Percentiles rank a stretch among this genome's conserved stretches.
Evolutionary conservation across 2,329 filamentous ascomycete genomes (phyloP).

Genomic region (Calonectria leucothoes): DNA sequence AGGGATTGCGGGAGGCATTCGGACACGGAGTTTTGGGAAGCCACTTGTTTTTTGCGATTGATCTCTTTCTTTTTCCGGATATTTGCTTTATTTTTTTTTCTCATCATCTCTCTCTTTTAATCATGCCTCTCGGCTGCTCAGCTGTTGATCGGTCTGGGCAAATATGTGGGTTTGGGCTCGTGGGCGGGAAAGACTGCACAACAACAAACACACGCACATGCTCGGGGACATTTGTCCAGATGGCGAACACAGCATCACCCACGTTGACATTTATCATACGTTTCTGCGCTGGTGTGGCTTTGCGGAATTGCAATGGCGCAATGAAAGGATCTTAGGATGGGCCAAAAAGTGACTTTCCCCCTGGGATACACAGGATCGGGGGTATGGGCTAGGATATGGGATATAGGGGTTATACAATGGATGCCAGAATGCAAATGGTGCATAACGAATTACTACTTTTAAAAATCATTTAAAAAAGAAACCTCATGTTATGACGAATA

Average conservation of each 20-base stretch:
- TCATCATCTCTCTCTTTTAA: conserved; percentile 34
- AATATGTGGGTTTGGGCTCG: conserved; percentile 27
- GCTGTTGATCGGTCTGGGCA: conserved; percentile 41
- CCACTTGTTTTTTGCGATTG: conserved; percentile 23
- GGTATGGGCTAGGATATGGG: conserved; percentile 26
- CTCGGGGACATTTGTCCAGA: conserved; percentile 21
- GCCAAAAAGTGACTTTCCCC: conserved; percentile 37
- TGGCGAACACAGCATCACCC: conserved; percentile 1
- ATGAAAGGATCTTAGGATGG: conserved; percentile 20
- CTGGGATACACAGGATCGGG: conserved; percentile 35
- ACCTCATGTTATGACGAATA: neutral
- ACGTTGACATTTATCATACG: conserved; percentile 12
- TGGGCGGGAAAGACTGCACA: conserved; percentile 19
- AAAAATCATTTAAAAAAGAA: neutral
- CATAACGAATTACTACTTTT: conserved; percentile 29
- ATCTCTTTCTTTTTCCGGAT: conserved; percentile 18
- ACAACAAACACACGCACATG: conserved; percentile 9
- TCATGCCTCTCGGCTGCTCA: conserved; percentile 31
- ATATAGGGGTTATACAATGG: conserved; percentile 42
- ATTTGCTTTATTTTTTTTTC: conserved; percentile 30
- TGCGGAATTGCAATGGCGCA: conserved; percentile 14
- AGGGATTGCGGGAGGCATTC: conserved; percentile 37
- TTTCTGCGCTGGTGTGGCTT: conserved; percentile 18
- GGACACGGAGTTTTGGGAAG: conserved; percentile 39
- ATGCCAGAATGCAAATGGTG: conserved; percentile 43